Conservation (phyloP, 78 protist genomes). For the Pelomyxa schiedti region DNA sequence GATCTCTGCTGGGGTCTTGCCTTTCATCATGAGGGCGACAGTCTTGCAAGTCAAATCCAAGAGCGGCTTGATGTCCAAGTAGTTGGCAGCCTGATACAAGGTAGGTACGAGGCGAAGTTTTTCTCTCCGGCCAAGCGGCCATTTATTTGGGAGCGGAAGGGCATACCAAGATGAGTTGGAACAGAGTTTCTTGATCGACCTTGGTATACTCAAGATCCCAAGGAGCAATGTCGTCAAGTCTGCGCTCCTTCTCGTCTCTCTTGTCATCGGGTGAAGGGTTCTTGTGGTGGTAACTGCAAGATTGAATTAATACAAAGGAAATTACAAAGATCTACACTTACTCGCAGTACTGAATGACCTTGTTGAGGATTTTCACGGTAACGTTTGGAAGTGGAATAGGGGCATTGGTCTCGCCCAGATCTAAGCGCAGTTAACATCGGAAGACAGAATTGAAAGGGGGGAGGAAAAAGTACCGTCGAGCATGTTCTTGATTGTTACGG, state of each 20-base stretch:
- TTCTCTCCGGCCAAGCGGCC: not conserved
- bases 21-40: constrained; percentile 78
- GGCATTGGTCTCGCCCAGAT: constrained; percentile 14
- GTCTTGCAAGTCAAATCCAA: constrained; percentile 81
- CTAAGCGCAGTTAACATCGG: not conserved
- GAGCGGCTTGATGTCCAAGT: constrained; percentile 80
- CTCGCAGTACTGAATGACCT: constrained; percentile 54
- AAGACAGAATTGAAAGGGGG: not conserved
- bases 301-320: too few relatives aligned
- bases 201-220: constrained; percentile 61
- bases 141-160: too few relatives aligned
- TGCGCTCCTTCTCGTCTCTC: not conserved
- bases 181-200: constrained; percentile 72
- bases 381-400: constrained; percentile 67
- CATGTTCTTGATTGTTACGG: constrained; percentile 54
- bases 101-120: too few relatives aligned
- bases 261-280: constrained; percentile 14
- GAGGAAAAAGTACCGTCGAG: constrained; percentile 27
- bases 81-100: constrained; percentile 75
- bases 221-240: constrained; percentile 22
- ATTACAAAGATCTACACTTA: too few relatives aligned
- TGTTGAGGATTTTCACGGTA: constrained; percentile 23
- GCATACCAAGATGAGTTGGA: constrained; percentile 57
- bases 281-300: constrained; percentile 25
- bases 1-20: constrained; percentile 79